These are phyloP conservation scores for Myxozyma neotropica DNA, from an alignment of 805 yeast species.

Conservation along the genomic window DNA sequence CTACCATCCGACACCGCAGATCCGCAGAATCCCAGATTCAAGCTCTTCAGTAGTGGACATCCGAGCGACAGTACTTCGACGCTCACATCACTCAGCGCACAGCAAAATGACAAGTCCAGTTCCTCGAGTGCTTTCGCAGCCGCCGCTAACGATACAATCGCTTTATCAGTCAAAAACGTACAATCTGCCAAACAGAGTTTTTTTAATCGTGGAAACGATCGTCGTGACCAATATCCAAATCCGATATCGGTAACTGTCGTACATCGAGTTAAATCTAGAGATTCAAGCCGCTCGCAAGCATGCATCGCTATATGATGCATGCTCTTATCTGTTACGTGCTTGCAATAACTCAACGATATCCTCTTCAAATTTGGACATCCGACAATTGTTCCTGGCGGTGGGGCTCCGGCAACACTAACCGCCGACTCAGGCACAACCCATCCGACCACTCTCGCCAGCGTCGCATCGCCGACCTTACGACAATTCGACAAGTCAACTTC, in stretches of 20 bases:
- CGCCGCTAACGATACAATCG: constrained; percentile 62
- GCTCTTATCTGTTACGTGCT: constrained; percentile 67
- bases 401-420: constrained; percentile 3
- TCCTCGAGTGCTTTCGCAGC: constrained; percentile 60
- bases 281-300: constrained; percentile 57
- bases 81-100: constrained; percentile 70
- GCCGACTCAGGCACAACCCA: constrained; percentile 42
- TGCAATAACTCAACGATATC: constrained; percentile 70
- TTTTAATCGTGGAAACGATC: constrained; percentile 56
- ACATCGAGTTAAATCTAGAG: constrained; percentile 69
- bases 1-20: constrained; percentile 77
- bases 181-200: constrained; percentile 67
- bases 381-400: constrained; percentile 38
- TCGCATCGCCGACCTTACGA: constrained; percentile 71
- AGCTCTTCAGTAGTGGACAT: constrained; percentile 55
- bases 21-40: constrained; percentile 75
- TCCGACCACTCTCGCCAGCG: constrained; percentile 69
- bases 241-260: constrained; percentile 78
- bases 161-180: constrained; percentile 67
- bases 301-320: constrained; percentile 64
- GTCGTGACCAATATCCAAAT: constrained; percentile 64
- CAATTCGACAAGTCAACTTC: constrained; percentile 72
- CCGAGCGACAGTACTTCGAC: constrained; percentile 67
- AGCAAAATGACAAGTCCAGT: constrained; percentile 70
- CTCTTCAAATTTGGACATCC: constrained; percentile 64